Evolutionary conservation across 352 stramenopile species (phyloP), one percentile per base, ranked within the genome.

Genomic region (Phytophthora constricta): DNA sequence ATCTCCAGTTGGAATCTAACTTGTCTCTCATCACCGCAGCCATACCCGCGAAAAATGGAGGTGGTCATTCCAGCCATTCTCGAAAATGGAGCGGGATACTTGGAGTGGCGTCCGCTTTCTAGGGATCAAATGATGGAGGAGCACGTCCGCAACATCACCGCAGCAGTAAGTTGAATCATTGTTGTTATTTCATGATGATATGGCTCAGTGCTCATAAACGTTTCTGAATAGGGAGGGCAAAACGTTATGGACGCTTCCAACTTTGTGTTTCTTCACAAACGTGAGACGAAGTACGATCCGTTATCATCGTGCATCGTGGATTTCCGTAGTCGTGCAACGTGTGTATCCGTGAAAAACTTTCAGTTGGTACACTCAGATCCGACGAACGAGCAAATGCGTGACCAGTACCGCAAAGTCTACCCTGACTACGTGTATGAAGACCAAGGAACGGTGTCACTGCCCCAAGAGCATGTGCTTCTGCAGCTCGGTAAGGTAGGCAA

Each of bases 331-430:
- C 78, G 92, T n/a, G 92, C 92, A 42, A 96, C 86, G 17, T 92
- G 89, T 63, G 87, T 93, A 14, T 97, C 88, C 23, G 89, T 97
- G 23, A 97, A 97, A 63, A 98, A 98, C 69, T 97, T 97, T 65
- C 92, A 98, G 67, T 75, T 98, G 17, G 81, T 98, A 47, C 87
- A 96, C 76, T 94, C 86, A 45, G 79, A 92, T 60, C 86, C 87
- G 2, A 72, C 76, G 23, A 92, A 81, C 66, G 83, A 90, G 28
- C 58, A 82, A 52, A 85, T 92, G 70, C 77, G 73, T 8, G 86
- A 92, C 20, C 76, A 90, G 53, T 92, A 94, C 55, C 76, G 77
- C 33, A 87, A 90, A 47, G 65, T 79, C 17, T 83, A 93, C 59
- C 74, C 86, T 11, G 89, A 83, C 49, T 91, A 84, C 53, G 80